These are phyloP conservation scores for Spergularia bocconei DNA, from an alignment of 148 eudicot species.

Conservation along the genomic window DNA sequence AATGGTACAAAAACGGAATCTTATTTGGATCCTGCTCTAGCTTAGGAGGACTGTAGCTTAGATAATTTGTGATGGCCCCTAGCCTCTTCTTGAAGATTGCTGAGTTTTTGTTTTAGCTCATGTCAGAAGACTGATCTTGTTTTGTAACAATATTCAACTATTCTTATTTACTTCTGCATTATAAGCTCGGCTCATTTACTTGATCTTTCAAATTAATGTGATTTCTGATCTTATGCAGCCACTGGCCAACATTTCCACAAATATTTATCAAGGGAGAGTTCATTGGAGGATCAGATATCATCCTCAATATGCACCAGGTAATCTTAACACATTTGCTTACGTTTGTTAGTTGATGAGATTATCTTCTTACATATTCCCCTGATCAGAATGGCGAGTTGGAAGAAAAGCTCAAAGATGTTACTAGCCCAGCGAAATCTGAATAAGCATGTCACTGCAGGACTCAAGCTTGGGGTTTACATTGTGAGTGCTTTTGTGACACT, in stretches of 20 bases:
- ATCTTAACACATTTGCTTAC: not conserved
- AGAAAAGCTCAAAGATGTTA: slow-evolving; percentile 50
- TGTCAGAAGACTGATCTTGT: not conserved
- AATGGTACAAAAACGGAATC: no score
- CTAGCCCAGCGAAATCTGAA: slow-evolving; percentile 27
- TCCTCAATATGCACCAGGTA: slow-evolving; percentile 76
- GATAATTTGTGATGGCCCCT: no score
- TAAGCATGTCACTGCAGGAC: not conserved
- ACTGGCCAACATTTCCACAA: slow-evolving; percentile 85
- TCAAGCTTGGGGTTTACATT: not conserved
- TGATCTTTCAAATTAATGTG: not conserved
- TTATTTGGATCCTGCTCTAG: not conserved
- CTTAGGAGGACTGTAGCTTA: no score
- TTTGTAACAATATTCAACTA: not conserved
- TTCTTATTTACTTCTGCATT: not conserved
- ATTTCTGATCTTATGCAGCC: slow-evolving; percentile 40
- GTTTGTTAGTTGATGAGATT: not conserved
- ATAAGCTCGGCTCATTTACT: not conserved
- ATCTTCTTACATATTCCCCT: slow-evolving; percentile 3
- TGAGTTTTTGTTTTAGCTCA: not conserved
- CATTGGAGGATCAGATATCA: slow-evolving; percentile 76
- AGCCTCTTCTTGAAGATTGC: not conserved
- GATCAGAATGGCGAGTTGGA: slow-evolving; percentile 51
- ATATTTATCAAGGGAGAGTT: slow-evolving; percentile 78
- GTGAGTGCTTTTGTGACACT: not conserved